Evolutionary conservation across 2,329 filamentous ascomycete genomes (phyloP).

Genomic region (Venturia nashicola): DNA sequence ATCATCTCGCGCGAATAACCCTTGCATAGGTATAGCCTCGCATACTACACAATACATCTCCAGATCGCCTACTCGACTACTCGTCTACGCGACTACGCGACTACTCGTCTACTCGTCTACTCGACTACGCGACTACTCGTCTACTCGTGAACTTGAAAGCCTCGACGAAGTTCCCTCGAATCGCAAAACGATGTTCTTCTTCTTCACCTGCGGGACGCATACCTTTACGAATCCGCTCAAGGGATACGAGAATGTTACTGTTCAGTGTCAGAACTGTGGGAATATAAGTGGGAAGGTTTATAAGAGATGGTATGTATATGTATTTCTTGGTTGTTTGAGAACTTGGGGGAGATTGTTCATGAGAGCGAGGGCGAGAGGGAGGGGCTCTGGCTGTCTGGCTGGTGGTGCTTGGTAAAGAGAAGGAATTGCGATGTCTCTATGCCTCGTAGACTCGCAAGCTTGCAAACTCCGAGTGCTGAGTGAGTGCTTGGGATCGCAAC

Average conservation of each 20-base stretch:
- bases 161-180: background rate
- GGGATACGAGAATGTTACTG: constrained; percentile 37
- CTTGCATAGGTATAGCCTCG: background rate
- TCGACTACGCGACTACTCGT: background rate
- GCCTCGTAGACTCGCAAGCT: no score
- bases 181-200: constrained; percentile 28
- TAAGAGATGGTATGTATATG: constrained; percentile 28
- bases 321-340: background rate
- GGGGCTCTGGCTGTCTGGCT: background rate
- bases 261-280: constrained; percentile 41
- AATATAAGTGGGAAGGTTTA: constrained; percentile 33
- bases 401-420: background rate
- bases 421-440: no score
- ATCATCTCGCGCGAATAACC: background rate
- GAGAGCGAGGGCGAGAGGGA: background rate
- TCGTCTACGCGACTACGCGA: no score
- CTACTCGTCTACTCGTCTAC: background rate
- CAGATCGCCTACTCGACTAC: background rate
- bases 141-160: background rate
- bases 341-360: background rate
- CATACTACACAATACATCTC: background rate
- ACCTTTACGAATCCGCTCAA: constrained; percentile 32
- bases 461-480: background rate
- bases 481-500: background rate
- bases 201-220: constrained; percentile 33